Conservation (phyloP, 73 alveolate species). For the Tetrahymena elliotti region DNA sequence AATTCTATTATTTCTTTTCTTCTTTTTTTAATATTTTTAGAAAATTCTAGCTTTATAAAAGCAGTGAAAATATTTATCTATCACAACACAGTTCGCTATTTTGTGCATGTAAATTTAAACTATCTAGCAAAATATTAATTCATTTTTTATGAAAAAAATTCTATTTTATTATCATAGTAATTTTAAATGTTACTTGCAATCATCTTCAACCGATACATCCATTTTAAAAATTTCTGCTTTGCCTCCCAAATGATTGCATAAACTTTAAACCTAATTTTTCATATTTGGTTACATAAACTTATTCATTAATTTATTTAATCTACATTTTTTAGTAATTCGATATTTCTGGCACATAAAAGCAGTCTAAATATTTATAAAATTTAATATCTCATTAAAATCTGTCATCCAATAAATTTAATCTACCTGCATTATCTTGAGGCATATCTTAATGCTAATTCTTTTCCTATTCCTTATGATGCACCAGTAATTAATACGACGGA, state of each 20-base stretch:
- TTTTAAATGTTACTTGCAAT: conserved; percentile 39
- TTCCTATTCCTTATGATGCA: conserved; percentile 74
- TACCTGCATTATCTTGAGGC: conserved; percentile 50
- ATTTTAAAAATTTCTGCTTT: background rate
- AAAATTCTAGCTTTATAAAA: background rate
- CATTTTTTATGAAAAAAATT: too few species aligned
- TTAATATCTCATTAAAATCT: background rate
- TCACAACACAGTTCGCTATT: too few species aligned
- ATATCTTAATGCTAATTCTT: conserved; percentile 60
- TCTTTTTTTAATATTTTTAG: background rate
- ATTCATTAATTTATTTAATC: background rate
- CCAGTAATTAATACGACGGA: conserved; percentile 68
- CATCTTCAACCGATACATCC: conserved; percentile 52
- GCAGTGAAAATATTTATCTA: too few species aligned
- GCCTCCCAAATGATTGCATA: conserved; percentile 26
- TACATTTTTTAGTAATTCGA: conserved; percentile 33
- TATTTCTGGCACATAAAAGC: conserved; percentile 52
- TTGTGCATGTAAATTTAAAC: too few species aligned
- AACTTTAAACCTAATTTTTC: background rate
- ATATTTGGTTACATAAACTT: background rate
- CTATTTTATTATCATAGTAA: too few species aligned
- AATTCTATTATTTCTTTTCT: background rate
- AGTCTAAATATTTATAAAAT: background rate
- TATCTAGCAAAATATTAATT: too few species aligned
- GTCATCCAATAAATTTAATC: background rate